phyloP scores from a whole-genome alignment of 2,329 filamentous ascomycete species.

The Fusarium hostae region DNA sequence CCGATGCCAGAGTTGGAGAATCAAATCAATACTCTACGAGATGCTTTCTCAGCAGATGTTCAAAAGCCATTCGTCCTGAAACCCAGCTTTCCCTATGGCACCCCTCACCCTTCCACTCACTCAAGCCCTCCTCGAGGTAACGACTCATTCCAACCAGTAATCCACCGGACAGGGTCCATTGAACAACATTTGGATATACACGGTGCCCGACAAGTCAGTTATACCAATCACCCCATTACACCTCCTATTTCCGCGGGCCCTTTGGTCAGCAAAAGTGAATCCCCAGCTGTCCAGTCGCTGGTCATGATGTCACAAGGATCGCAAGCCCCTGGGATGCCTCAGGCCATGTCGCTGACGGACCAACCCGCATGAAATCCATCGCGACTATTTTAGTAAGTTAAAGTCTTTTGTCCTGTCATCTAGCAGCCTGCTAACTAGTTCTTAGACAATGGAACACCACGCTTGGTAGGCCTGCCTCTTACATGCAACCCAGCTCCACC shows the following conservation, averaged over 20 bases:
- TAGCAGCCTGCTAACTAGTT: conserved; percentile 6
- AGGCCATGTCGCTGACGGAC: conserved; percentile 70
- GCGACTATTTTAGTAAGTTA: conserved; percentile 86
- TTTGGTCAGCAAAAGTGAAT: conserved; percentile 81
- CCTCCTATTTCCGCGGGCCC: conserved; percentile 80
- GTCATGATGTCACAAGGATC: conserved; percentile 74
- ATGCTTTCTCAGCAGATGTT: conserved; percentile 89
- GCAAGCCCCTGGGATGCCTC: conserved; percentile 62
- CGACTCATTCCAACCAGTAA: conserved; percentile 61
- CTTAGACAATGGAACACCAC: conserved; percentile 91
- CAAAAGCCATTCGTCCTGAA: conserved; percentile 90
- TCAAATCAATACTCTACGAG: conserved; percentile 87
- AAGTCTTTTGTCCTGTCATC: too few species aligned
- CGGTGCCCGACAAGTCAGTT: conserved; percentile 71
- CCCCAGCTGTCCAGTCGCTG: conserved; percentile 76
- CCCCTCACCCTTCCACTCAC: conserved; percentile 72
- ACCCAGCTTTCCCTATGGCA: conserved; percentile 86
- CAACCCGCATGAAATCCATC: conserved; percentile 83
- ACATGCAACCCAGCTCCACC: conserved; percentile 47
- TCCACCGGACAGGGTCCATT: conserved; percentile 60
- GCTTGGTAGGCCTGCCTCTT: conserved; percentile 75
- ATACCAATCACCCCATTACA: conserved; percentile 77
- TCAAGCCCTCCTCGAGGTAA: conserved; percentile 70
- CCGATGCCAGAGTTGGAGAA: conserved; percentile 90
- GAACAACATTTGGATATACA: conserved; percentile 66